phyloP scores from a whole-genome alignment of 2,329 filamentous ascomycete species.

The Neopestalotiopsis sp. region DNA sequence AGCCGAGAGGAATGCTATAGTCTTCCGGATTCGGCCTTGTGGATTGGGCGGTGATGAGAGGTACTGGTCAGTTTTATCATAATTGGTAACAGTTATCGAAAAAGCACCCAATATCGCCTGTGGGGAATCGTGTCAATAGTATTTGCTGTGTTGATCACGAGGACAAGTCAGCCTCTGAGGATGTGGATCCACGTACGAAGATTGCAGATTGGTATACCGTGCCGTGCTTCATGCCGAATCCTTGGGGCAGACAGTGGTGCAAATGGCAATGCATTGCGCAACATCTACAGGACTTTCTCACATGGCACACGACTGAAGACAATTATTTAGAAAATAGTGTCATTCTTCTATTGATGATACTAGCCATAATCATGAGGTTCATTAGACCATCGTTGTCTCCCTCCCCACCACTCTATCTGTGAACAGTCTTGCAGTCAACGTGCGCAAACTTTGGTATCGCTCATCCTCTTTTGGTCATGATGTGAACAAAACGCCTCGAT shows the following conservation, averaged over 20 bases:
- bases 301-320: no score
- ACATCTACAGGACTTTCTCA: not conserved
- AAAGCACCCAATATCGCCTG: not conserved
- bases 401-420: not conserved
- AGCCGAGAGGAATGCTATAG: constrained; percentile 7
- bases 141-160: not conserved
- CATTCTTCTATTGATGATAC: not conserved
- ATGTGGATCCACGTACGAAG: not conserved
- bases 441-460: not conserved
- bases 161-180: not conserved
- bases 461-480: not conserved
- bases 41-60: not conserved
- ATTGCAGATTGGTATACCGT: not conserved
- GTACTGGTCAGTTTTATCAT: not conserved
- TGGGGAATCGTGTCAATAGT: not conserved
- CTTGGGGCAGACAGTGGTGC: not conserved
- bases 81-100: not conserved
- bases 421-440: not conserved
- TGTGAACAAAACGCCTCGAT: not conserved
- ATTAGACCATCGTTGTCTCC: not conserved
- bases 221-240: not conserved
- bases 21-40: constrained; percentile 10
- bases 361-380: not conserved
- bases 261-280: not conserved
- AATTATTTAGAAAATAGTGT: not conserved